Base-by-base conservation (phyloP, 805 yeast genomes). In the Cyberlindnera euphorbiae region DNA sequence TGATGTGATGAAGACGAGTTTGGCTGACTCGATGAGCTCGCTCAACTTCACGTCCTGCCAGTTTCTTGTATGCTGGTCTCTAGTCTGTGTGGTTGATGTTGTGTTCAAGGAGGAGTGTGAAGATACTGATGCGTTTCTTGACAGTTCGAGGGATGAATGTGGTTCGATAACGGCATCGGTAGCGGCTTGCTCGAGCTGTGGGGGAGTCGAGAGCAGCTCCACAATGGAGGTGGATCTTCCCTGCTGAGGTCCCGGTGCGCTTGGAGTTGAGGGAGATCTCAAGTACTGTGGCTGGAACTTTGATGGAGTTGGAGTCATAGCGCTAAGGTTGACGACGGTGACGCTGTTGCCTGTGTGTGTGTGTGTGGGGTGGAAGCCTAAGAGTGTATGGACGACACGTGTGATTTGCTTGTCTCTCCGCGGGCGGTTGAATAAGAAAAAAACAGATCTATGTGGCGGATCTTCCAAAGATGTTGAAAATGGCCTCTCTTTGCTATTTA, bases 21-120 rank as follows among this genome's bases (percentile, higher is more conserved):
- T 82, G 46, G 82, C 88, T 29, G 73, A 68, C 59, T 86, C 94
- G 27, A 88, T 80, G 49, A 93, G 69, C 47, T 85, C 93, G 11
- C 72, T 59, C 43, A 93, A 66, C 27, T 71, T 74, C 16, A 85
- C 74, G 43, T 80, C 82, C 51, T 75, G 75, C 94, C 96, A 86
- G 47, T 82, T 86, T 24, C 87, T 45, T n/a, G 47, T 54, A 6
- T 58, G 55, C 25, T 58, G n/a, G n/a, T 40, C 38, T 16, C 26
- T 30, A n/a, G 38, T 17, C 12, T 33, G 35, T 13, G 32, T 26
- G 4, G 45, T 34, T 10, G 37, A 21, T 9, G 79, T 77, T 19
- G 94, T 93, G 3, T 78, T 81, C 50, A 68, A 64, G 16, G 95
- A 86, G 53, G 82, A 79, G 11, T 52, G 59, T 4, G 64, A 59